Evolutionary conservation across 768 basidiomycete genomes (phyloP).

Genomic region (Cubamyces lactineus): DNA sequence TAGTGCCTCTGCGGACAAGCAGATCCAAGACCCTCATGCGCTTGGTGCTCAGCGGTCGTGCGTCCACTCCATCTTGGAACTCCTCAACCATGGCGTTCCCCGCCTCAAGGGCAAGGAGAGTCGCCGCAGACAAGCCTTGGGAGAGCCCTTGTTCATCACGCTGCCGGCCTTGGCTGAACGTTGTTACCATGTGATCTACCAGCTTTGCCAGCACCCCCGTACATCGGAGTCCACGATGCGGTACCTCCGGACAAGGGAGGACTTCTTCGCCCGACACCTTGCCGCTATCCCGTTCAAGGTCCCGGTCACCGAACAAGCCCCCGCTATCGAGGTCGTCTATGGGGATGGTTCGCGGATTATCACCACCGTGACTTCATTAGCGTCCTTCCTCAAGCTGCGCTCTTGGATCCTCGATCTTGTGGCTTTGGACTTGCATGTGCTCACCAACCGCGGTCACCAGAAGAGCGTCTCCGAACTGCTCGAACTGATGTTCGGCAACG

Average conservation of each 20-base stretch:
- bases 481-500: slow-evolving; percentile 78
- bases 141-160: slow-evolving; percentile 59
- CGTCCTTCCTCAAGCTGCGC: slow-evolving; percentile 79
- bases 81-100: slow-evolving; percentile 75
- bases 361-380: slow-evolving; percentile 68
- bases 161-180: slow-evolving; percentile 84
- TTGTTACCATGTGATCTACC: slow-evolving; percentile 80
- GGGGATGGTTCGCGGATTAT: slow-evolving; percentile 68
- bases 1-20: slow-evolving; percentile 55
- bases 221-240: slow-evolving; percentile 83
- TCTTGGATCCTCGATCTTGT: slow-evolving; percentile 85
- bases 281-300: slow-evolving; percentile 69
- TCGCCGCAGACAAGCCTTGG: slow-evolving; percentile 31
- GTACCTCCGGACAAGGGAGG: slow-evolving; percentile 84
- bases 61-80: slow-evolving; percentile 79
- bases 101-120: slow-evolving; percentile 51
- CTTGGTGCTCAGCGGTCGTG: slow-evolving; percentile 70
- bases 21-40: slow-evolving; percentile 79
- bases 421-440: slow-evolving; percentile 85
- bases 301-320: slow-evolving; percentile 52
- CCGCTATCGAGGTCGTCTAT: slow-evolving; percentile 66
- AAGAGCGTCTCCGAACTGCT: slow-evolving; percentile 77
- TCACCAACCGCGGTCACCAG: slow-evolving; percentile 76
- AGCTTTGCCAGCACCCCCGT: slow-evolving; percentile 84
- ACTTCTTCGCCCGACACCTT: slow-evolving; percentile 90